Base-by-base conservation (phyloP, 208 protist genomes). In the Blechomonas ayalai region DNA sequence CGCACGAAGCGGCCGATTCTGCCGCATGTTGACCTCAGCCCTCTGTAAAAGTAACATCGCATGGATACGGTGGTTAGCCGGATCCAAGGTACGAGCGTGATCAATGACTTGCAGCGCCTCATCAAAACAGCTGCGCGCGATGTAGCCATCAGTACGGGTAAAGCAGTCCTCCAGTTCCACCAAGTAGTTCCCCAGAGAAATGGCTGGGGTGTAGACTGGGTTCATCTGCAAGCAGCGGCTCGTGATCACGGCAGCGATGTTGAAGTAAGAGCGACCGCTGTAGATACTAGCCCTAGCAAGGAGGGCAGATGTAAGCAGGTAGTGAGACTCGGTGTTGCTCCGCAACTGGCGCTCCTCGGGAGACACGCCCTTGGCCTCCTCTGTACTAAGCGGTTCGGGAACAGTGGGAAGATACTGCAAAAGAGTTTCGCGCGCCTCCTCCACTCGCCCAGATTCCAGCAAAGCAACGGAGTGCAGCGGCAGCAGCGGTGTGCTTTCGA, bases 201-300 rank as follows among this genome's bases (percentile, higher is more conserved):
- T 40, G 7, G 81, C 82, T 9, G 80, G 74, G 1, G 59, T 48
- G 60, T 82, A 85, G 18, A 32, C 25, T 6, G 82, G 71, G 24
- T 58, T 47, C 15, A 86, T 36, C 4, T 43, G 43, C 22, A 95
- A 52, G 40, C 76, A 87, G 7, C 74, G 75, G 51, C 76, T 55
- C 34, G 87, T 46, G 35, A 89, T 55, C 12, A 60, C 63, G 3
- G 79, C 82, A 13, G 86, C 72, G 28, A 91, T 65, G 46, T 82
- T 81, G 20, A 88, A 46, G 67, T 82, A 90, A 2, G 62, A 36
- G 15, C 44, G 68, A 28, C 86, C 81, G 37, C 68, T 82, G 59
- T 88, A 85, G 9, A 73, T 54, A 50, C 75, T 82, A n/a, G 75
- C 70, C 55, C 82, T 84, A 24, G 86, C 82, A 7, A 90, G 63